phyloP scores from a whole-genome alignment of 2,329 filamentous ascomycete genomes.

The Clonostachys rosea region DNA sequence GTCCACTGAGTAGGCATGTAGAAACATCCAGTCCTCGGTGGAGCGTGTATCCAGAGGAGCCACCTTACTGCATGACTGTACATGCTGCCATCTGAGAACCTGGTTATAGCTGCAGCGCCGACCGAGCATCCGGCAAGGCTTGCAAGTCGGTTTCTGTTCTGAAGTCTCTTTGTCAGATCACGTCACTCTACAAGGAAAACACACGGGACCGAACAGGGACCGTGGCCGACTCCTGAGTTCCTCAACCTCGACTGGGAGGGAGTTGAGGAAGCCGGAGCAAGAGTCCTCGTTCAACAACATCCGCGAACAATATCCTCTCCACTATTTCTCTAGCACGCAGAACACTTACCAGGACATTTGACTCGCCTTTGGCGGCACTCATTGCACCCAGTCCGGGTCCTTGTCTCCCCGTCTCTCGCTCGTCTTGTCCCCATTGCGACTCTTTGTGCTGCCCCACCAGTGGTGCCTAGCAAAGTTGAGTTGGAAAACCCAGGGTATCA shows the following conservation, averaged over 20 bases:
- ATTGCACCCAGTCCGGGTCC: conserved; percentile 12
- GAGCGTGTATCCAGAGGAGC: background rate
- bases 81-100: conserved; percentile 10
- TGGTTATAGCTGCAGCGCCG: conserved; percentile 13
- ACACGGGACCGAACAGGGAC: too few relatives aligned
- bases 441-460: background rate
- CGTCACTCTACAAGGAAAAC: too few relatives aligned
- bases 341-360: conserved; percentile 8
- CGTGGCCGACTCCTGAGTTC: too few relatives aligned
- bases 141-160: conserved; percentile 12
- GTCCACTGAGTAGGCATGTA: background rate
- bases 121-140: conserved; percentile 10
- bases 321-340: too few relatives aligned
- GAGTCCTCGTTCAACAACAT: too few relatives aligned
- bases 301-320: too few relatives aligned
- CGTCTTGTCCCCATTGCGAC: background rate
- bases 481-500: too few relatives aligned
- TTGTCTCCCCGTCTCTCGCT: conserved; percentile 5
- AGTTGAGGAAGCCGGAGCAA: too few relatives aligned
- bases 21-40: background rate
- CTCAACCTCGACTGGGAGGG: too few relatives aligned
- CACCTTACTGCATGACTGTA: too few relatives aligned
- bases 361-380: conserved; percentile 13
- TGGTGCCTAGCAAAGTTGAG: too few relatives aligned
- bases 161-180: too few relatives aligned